phyloP scores from a whole-genome alignment of 805 yeast genomes.

The Candida silvicultrix region DNA sequence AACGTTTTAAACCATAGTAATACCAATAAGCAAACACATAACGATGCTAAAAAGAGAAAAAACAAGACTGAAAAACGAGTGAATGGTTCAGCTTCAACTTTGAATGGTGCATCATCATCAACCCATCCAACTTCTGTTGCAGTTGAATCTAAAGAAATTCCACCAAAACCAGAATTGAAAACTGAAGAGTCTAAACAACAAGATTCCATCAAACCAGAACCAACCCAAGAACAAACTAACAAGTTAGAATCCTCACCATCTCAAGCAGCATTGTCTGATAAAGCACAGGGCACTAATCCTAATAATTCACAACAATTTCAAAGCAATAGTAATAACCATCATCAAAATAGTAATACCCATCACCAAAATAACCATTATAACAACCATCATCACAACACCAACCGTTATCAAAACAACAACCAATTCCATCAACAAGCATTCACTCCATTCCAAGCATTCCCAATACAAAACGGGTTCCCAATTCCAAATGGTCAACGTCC shows the following conservation, averaged over 20 bases:
- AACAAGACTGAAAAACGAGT: conserved; percentile 13
- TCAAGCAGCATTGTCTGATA: conserved; percentile 12
- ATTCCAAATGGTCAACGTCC: conserved; percentile 10
- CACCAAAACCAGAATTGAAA: conserved; percentile 2
- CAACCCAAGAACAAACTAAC: conserved; percentile 7
- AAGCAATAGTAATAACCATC: background rate
- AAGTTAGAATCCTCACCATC: conserved; percentile 7
- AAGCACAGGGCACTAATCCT: conserved; percentile 8
- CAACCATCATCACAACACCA: conserved; percentile 5
- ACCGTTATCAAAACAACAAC: conserved; percentile 7
- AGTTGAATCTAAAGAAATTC: background rate
- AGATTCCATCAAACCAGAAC: background rate
- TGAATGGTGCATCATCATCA: background rate
- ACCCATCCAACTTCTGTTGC: background rate
- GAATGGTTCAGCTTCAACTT: background rate
- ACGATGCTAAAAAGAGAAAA: conserved; percentile 20
- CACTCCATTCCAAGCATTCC: conserved; percentile 13
- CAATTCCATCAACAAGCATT: conserved; percentile 15
- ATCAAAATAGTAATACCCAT: conserved; percentile 1
- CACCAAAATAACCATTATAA: conserved; percentile 4
- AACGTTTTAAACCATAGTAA: conserved; percentile 1
- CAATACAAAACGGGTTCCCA: conserved; percentile 9
- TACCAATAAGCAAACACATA: conserved; percentile 7
- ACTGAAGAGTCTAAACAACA: conserved; percentile 4
- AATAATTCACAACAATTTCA: conserved; percentile 6